These are phyloP conservation scores for Musa troglodytarum DNA, from an alignment of 176 grass and related monocot genomes.

Conservation along the genomic window DNA sequence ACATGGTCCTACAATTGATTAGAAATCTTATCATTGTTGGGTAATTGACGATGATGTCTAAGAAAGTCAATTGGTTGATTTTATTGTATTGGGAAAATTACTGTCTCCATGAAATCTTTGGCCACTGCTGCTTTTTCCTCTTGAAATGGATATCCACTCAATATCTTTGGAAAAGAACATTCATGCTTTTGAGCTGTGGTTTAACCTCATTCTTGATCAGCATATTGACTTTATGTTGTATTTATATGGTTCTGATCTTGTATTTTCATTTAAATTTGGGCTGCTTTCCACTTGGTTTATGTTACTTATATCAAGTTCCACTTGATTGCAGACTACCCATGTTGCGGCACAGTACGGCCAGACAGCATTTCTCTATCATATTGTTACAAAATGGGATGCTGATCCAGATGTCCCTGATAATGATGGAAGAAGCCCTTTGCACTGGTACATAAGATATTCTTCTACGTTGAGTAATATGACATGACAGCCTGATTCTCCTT, in stretches of 20 bases:
- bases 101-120: no score
- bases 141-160: not conserved
- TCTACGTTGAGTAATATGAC: not conserved
- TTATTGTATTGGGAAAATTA: no score
- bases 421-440: conserved; percentile 92
- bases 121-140: no score
- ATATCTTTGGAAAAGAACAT: not conserved
- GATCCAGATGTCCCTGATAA: conserved; percentile 95
- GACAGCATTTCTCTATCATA: conserved; percentile 70
- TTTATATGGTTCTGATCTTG: not conserved
- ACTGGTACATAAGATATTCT: conserved; percentile 49
- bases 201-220: not conserved
- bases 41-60: no score
- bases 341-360: conserved; percentile 97
- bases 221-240: not conserved
- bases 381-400: conserved; percentile 95
- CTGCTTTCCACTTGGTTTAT: not conserved
- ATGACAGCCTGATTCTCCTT: not conserved
- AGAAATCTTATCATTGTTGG: no score
- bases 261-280: not conserved
- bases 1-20: no score
- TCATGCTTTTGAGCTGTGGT: not conserved
- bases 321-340: conserved; percentile 63
- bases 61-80: no score
- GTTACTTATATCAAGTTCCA: not conserved